Evolutionary conservation across 1,284 basidiomycete species (phyloP), one percentile per base, ranked within the genome.

Genomic region (Ceratobasidium sp.): DNA sequence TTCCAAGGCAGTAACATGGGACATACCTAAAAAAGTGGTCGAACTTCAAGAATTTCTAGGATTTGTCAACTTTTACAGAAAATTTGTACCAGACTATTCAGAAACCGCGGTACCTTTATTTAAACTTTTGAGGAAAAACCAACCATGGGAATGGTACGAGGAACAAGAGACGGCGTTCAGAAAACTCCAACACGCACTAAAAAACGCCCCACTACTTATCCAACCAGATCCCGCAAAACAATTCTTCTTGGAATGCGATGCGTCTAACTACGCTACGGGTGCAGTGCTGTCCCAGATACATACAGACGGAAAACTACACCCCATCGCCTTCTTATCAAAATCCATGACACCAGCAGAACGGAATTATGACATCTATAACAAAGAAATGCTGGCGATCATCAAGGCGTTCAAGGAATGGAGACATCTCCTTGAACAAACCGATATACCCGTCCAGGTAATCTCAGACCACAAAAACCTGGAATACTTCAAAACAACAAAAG

Each of bases 1-100:
- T 0, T 37, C 81, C 1, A 80, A 82, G 0, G 82, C 88, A 53
- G 31, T 60, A 0, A 74, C 81, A 3, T 89, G 87, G 87, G 84
- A 84, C 0, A 37, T 37, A 0, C 87, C 86, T 0, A 77, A 54
- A 0, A 80, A 75, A 2, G 77, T 85, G 15, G 79, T 80, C 39
- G 80, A n/a, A 86, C 86, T 76, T 2, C 80, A 81, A 68, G 42
- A 51, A 1, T 84, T 85, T 78, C 60, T 85, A 1, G 83, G 84
- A 8, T 80, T 85, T 33, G 79, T 80, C 2, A 82, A 82, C 77
- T 84, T 81, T 74, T 85, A 84, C 67, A 63, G 82, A 0, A 64
- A 80, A 20, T 84, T 84, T 77, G 80, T 85, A 47, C 35, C 63
- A 6, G 58, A 78, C 23, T 85, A 80, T 77, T 80, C 82, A 0